A percentile compares a stretch with the other conserved stretches of the same genome.
Conservation (phyloP, 176 grass and related monocot species). For the Triticum turgidum region DNA sequence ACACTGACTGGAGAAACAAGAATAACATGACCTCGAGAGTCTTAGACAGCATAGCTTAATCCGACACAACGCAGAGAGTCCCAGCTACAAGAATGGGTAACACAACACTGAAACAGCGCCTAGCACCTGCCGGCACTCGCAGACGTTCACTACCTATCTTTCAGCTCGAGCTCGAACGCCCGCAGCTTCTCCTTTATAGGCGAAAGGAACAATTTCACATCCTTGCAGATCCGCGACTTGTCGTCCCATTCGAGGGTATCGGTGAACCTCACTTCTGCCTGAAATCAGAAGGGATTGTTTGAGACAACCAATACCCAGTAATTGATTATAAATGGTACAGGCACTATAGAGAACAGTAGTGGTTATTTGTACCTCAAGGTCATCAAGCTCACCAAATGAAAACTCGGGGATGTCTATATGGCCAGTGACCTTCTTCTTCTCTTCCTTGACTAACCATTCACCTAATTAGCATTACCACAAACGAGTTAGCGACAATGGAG, state of each 20-base stretch:
- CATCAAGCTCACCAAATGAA: constrained; percentile 88
- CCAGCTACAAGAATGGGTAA: not conserved
- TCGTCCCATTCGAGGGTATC: constrained; percentile 46
- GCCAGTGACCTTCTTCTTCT: constrained; percentile 67
- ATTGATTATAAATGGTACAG: not conserved
- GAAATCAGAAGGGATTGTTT: not conserved
- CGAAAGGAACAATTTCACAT: constrained; percentile 61
- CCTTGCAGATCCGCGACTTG: constrained; percentile 65
- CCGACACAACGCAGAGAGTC: not conserved
- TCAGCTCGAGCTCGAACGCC: constrained; percentile 75
- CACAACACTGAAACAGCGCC: not conserved
- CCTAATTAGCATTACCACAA: constrained; percentile 40
- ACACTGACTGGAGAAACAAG: not conserved
- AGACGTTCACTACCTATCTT: constrained; percentile 56
- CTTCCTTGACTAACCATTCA: constrained; percentile 81
- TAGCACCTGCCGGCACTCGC: not conserved
- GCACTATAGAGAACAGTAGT: not conserved
- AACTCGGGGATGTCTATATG: constrained; percentile 90
- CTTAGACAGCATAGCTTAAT: not conserved
- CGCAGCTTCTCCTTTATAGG: constrained; percentile 65
- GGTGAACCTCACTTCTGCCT: constrained; percentile 70
- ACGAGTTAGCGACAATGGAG: not conserved
- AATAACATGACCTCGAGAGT: not conserved
- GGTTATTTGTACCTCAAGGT: constrained; percentile 63
- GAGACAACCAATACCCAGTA: not conserved